Evolutionary conservation across 139 green algal genomes (phyloP).

Genomic region (Chlorella ohadii): DNA sequence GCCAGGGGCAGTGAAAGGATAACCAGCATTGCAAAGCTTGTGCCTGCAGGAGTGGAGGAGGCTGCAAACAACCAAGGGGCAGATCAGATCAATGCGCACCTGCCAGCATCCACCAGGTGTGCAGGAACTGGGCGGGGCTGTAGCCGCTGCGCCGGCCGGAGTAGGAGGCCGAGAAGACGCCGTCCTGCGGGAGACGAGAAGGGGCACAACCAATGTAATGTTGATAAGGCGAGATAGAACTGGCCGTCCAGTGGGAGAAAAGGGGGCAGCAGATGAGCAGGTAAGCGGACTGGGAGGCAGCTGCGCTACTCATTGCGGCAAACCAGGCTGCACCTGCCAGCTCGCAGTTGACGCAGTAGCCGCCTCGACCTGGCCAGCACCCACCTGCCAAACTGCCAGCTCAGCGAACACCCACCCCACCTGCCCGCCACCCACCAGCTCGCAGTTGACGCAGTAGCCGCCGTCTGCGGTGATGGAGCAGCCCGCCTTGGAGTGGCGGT

Average conservation of each 20-base stretch:
- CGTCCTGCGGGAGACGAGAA: too few relatives aligned
- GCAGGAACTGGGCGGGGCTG: slow-evolving; percentile 72
- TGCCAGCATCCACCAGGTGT: slow-evolving; percentile 83
- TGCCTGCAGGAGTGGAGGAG: too few relatives aligned
- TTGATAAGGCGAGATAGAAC: too few relatives aligned
- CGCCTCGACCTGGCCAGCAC: slow-evolving; percentile 19
- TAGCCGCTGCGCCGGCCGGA: slow-evolving; percentile 57
- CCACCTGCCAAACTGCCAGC: too few relatives aligned
- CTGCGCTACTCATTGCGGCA: too few relatives aligned
- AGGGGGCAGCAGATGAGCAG: neutral
- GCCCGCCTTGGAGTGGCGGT: slow-evolving; percentile 59
- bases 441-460: slow-evolving; percentile 51
- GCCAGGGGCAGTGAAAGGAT: too few relatives aligned
- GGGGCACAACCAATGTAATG: too few relatives aligned
- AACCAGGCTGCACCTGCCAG: slow-evolving; percentile 45
- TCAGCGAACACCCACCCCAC: too few relatives aligned
- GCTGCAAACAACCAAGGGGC: neutral
- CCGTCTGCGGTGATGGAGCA: slow-evolving; percentile 45
- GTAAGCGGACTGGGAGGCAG: neutral
- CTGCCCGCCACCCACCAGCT: slow-evolving; percentile 32
- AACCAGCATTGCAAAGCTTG: too few relatives aligned
- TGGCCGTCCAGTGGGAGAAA: neutral
- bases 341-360: slow-evolving; percentile 51
- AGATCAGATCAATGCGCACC: too few relatives aligned
- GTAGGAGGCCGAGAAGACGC: slow-evolving; percentile 71